phyloP scores from a whole-genome alignment of 2,329 filamentous ascomycete species.

The Magnaporthales sp. region DNA sequence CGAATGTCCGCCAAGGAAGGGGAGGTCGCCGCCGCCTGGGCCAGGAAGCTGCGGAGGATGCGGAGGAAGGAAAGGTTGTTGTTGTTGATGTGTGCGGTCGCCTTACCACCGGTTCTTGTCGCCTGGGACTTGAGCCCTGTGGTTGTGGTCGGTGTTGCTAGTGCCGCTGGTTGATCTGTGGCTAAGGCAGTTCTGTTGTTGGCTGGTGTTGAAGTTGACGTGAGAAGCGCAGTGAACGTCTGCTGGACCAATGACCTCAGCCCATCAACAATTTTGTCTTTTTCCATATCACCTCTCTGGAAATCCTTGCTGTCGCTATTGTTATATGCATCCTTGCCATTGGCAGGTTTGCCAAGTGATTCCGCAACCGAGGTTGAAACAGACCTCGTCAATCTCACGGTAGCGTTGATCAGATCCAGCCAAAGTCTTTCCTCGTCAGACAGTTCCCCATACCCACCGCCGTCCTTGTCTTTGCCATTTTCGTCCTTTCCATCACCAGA shows the following conservation, averaged over 20 bases:
- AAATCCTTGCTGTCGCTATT: not conserved
- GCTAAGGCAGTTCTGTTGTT: constrained; percentile 10
- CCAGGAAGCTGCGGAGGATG: constrained; percentile 81
- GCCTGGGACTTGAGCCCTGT: constrained; percentile 20
- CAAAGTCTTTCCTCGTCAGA: constrained; percentile 48
- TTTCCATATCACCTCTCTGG: constrained; percentile 31
- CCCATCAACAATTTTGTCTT: constrained; percentile 52
- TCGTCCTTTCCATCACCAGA: not conserved
- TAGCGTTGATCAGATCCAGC: constrained; percentile 51
- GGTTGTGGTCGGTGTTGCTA: constrained; percentile 15
- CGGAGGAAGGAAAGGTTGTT: constrained; percentile 73
- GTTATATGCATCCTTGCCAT: not conserved
- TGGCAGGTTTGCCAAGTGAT: constrained; percentile 13
- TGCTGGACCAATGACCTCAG: constrained; percentile 79
- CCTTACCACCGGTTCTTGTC: constrained; percentile 14
- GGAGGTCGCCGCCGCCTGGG: constrained; percentile 69
- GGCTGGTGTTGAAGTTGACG: constrained; percentile 54
- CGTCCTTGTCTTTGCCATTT: constrained; percentile 31
- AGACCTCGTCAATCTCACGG: constrained; percentile 55
- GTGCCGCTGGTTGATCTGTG: constrained; percentile 23
- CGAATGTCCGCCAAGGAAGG: constrained; percentile 83
- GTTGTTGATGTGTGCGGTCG: constrained; percentile 10
- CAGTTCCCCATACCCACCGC: constrained; percentile 29
- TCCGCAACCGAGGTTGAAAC: constrained; percentile 47
- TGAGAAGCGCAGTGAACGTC: constrained; percentile 78